Base-by-base conservation (phyloP, 305 asterid genomes). In the Fraxinus angustifolia region DNA sequence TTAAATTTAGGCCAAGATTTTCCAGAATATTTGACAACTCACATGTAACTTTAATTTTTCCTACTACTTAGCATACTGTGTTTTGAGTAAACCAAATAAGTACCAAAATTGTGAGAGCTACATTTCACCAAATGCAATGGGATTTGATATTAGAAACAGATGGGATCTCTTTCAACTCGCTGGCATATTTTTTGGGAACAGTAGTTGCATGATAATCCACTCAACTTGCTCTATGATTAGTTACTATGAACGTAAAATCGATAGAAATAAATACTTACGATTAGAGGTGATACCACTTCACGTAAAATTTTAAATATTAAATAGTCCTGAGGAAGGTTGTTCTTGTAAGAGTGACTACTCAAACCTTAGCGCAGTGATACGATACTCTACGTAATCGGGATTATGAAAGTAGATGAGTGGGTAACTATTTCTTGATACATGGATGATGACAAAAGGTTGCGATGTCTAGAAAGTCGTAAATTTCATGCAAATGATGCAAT, bases 71-170 rank as follows among this genome's bases (percentile, higher is more conserved):
- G 19, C 12, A 1, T 23, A 12, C 38, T 21, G 53, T 31, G 34
- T 26, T 45, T 45, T 23, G 77, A 76, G 50, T 31, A 45, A 45
- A 50, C 35, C 77, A 71, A 30, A 72, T 17, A 33, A n/a, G 78
- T 50, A 71, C 82, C 21, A 30, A 38, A 70, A 31, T 40, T 28
- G 8, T 67, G 82, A 67, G 68, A 79, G 82, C 21, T 79, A 67
- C 76, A 67, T 26, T 62, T 67, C 67, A 65, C 72, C 72, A 70
- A 42, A 71, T 62, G 21, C 36, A 7, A 11, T 45, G 31, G 38
- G 19, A 68, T 30, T 68, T 68, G 8, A 42, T 16, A 38, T 42
- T 23, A 14, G 53, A 38, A 36, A 53, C 28, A 58, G 3, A 50
- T 76, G 12, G 4, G 6, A 33, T 60, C 45, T 2, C 21, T 19